phyloP scores from a whole-genome alignment of 371 early-diverging fungal species.

The Capniomyces stellatus region DNA sequence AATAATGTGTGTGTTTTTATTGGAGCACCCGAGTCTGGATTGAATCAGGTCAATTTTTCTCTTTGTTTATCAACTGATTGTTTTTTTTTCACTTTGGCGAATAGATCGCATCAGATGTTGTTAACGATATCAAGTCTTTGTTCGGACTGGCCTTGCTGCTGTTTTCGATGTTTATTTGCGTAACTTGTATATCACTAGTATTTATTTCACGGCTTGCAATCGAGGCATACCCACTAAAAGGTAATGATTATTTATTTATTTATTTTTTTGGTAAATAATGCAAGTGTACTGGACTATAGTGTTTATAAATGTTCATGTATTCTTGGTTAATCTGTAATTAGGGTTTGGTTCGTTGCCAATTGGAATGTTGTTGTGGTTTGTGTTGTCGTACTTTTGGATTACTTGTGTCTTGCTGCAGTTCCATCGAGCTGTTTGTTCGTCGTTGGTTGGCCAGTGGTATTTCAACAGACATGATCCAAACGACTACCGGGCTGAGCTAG shows the following conservation, averaged over 20 bases:
- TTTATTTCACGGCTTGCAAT: not conserved
- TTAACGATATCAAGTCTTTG: no score
- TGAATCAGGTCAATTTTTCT: not conserved
- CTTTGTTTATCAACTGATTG: not conserved
- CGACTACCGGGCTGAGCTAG: conserved; percentile 12
- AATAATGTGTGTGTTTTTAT: not conserved
- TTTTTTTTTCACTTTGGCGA: not conserved
- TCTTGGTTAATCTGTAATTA: not conserved
- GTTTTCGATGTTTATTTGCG: not conserved
- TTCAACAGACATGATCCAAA: conserved; percentile 21
- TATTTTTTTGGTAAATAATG: no score
- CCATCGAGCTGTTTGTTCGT: conserved; percentile 9
- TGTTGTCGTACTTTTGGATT: not conserved
- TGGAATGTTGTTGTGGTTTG: not conserved
- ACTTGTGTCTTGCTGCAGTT: not conserved
- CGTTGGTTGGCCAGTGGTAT: conserved; percentile 23
- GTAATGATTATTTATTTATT: not conserved
- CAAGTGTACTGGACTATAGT: not conserved
- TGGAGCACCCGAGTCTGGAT: not conserved
- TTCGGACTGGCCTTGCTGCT: not conserved
- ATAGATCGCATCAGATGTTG: not conserved
- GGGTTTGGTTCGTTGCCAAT: not conserved
- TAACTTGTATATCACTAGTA: not conserved
- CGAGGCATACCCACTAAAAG: not conserved
- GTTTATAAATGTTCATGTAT: not conserved